Percentiles rank a stretch among this genome's conserved stretches.
Conservation (phyloP, 2,329 filamentous ascomycete genomes). For the Aureobasidium sp. region DNA sequence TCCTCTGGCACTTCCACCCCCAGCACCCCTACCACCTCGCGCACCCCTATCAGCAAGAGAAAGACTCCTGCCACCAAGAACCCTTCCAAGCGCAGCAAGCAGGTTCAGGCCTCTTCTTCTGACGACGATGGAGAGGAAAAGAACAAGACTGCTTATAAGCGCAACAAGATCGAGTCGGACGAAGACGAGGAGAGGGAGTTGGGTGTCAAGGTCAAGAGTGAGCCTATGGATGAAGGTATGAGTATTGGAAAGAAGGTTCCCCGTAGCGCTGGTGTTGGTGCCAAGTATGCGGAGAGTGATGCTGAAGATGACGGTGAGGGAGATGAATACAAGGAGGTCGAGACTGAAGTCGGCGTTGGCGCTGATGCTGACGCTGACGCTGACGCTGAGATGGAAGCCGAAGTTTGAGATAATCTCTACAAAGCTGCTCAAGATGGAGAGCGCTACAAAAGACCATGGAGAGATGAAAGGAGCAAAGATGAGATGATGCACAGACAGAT, state of each 20-base stretch:
- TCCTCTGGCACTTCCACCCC: background rate
- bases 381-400: too few species aligned
- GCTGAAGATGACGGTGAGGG: conserved; percentile 38
- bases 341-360: too few species aligned
- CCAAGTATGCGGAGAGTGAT: conserved; percentile 31
- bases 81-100: conserved; percentile 10
- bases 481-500: too few species aligned
- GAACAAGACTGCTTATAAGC: background rate
- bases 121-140: conserved; percentile 50
- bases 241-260: conserved; percentile 47
- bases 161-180: conserved; percentile 26
- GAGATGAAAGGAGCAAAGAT: too few species aligned
- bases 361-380: too few species aligned
- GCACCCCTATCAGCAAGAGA: background rate
- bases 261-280: conserved; percentile 41
- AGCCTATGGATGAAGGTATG: conserved; percentile 41
- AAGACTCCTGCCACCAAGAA: background rate
- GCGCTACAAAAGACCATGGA: too few species aligned
- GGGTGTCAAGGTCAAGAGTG: conserved; percentile 47
- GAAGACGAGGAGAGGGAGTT: conserved; percentile 43
- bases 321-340: conserved; percentile 23
- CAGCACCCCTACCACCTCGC: background rate
- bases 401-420: too few species aligned
- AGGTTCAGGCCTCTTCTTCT: conserved; percentile 54
- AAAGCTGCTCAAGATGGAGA: too few species aligned